Conservation (phyloP, 2,329 filamentous ascomycete genomes). For the Monosporascus sp. region DNA sequence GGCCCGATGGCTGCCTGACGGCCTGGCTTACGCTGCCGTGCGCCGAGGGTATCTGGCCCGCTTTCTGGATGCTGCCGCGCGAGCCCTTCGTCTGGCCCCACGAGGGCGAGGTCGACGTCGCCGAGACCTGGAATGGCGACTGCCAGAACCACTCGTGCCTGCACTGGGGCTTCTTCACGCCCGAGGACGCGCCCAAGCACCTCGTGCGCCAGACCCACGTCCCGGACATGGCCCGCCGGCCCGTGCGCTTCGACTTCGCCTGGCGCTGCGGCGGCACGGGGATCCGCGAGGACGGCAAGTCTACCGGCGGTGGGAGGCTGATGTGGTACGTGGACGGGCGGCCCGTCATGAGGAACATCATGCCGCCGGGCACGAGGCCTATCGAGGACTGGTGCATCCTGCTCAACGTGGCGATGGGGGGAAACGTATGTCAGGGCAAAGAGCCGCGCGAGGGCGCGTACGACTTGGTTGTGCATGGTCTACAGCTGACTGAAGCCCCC, state of each 20-base stretch:
- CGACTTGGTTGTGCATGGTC: constrained; percentile 48
- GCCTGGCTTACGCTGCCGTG: constrained; percentile 47
- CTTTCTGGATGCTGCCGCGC: constrained; percentile 54
- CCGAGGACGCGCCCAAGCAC: constrained; percentile 50
- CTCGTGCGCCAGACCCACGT: constrained; percentile 47
- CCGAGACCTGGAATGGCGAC: constrained; percentile 57
- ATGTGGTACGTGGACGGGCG: constrained; percentile 55
- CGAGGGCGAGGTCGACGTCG: constrained; percentile 56
- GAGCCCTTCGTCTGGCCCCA: constrained; percentile 54
- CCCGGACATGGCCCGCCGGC: constrained; percentile 38
- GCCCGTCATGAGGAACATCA: constrained; percentile 50
- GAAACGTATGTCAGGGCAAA: constrained; percentile 50
- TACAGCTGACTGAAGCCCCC: constrained; percentile 48
- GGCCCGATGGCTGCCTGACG: constrained; percentile 46
- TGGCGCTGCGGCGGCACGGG: constrained; percentile 44
- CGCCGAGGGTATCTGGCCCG: constrained; percentile 54
- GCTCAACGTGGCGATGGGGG: constrained; percentile 58
- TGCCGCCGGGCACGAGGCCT: constrained; percentile 46
- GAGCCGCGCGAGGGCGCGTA: constrained; percentile 47
- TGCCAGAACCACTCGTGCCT: constrained; percentile 49
- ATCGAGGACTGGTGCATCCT: constrained; percentile 52
- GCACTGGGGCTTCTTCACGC: constrained; percentile 53
- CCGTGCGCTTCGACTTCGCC: constrained; percentile 49
- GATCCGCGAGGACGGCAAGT: constrained; percentile 33
- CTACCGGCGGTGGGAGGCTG: constrained; percentile 38